phyloP scores from a whole-genome alignment of 331 rosid species.

The Spiraea crenata region DNA sequence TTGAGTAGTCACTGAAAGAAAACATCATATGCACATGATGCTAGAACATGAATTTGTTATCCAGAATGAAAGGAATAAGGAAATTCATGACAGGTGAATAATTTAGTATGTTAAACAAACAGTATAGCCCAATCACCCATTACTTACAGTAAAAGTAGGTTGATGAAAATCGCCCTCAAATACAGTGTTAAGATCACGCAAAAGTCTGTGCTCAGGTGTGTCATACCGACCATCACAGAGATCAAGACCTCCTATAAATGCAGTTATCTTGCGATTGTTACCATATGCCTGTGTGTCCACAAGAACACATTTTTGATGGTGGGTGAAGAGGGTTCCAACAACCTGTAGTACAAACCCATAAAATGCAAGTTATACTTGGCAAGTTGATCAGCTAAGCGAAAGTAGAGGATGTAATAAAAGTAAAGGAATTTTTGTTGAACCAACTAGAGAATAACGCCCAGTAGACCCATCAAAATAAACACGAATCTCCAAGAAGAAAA shows the following conservation, averaged over 20 bases:
- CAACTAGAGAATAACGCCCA: neutral
- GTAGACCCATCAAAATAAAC: neutral
- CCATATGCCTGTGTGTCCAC: constrained; percentile 84
- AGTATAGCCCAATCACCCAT: neutral
- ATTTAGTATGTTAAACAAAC: neutral
- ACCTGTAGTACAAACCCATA: constrained; percentile 46
- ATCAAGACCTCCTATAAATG: constrained; percentile 95
- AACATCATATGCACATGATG: neutral
- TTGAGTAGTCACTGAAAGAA: neutral
- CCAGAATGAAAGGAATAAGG: neutral
- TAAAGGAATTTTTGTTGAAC: neutral
- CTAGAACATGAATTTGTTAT: neutral
- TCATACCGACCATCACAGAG: constrained; percentile 96
- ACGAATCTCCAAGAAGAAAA: neutral
- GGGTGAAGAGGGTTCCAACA: constrained; percentile 86
- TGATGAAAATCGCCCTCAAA: constrained; percentile 73
- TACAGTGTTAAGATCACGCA: constrained; percentile 63
- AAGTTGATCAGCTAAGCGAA: constrained; percentile 17
- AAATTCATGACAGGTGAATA: neutral
- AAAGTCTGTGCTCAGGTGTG: constrained; percentile 91
- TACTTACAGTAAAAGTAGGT: constrained; percentile 83
- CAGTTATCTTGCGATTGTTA: constrained; percentile 75
- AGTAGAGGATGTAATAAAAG: neutral
- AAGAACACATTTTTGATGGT: constrained; percentile 93
- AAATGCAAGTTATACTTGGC: constrained; percentile 26